These are phyloP conservation scores for Kurtzmaniella quercitrusa DNA, from an alignment of 1,139 yeast species.

Conservation along the genomic window DNA sequence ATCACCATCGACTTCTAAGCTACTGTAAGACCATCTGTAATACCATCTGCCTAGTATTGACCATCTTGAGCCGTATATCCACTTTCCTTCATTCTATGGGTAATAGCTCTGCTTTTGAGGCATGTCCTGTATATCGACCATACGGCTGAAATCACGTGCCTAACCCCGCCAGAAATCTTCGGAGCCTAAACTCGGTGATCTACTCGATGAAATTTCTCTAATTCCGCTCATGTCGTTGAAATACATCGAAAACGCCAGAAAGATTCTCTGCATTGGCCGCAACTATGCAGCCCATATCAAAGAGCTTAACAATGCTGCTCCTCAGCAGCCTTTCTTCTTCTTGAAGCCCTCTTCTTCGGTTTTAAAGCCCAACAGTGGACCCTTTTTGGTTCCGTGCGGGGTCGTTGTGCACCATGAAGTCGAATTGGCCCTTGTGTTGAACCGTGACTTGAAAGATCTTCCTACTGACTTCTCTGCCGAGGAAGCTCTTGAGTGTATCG, in stretches of 20 bases:
- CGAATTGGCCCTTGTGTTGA: slow-evolving; percentile 79
- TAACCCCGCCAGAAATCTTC: background rate
- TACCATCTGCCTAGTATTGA: no score
- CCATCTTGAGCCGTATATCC: no score
- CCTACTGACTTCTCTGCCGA: slow-evolving; percentile 54
- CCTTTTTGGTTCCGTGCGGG: slow-evolving; percentile 80
- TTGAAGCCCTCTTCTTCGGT: slow-evolving; percentile 77
- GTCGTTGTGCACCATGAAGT: slow-evolving; percentile 86
- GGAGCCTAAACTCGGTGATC: background rate
- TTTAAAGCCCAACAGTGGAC: slow-evolving; percentile 61
- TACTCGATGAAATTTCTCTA: background rate
- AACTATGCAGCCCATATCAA: slow-evolving; percentile 93
- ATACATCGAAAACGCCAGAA: slow-evolving; percentile 64
- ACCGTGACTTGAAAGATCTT: slow-evolving; percentile 59
- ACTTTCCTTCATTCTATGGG: no score
- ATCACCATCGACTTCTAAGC: no score
- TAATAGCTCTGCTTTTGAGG: no score
- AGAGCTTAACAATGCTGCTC: slow-evolving; percentile 77
- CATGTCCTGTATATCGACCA: no score
- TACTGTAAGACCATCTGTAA: no score
- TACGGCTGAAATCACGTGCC: background rate
- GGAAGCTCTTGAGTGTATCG: slow-evolving; percentile 74
- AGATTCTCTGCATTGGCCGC: slow-evolving; percentile 91
- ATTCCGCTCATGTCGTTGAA: slow-evolving; percentile 45
- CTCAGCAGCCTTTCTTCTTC: slow-evolving; percentile 86